A percentile compares a stretch with the other conserved stretches of the same genome.
phyloP scores from a whole-genome alignment of 2,329 filamentous ascomycete genomes.

The Escovopsis sp. region DNA sequence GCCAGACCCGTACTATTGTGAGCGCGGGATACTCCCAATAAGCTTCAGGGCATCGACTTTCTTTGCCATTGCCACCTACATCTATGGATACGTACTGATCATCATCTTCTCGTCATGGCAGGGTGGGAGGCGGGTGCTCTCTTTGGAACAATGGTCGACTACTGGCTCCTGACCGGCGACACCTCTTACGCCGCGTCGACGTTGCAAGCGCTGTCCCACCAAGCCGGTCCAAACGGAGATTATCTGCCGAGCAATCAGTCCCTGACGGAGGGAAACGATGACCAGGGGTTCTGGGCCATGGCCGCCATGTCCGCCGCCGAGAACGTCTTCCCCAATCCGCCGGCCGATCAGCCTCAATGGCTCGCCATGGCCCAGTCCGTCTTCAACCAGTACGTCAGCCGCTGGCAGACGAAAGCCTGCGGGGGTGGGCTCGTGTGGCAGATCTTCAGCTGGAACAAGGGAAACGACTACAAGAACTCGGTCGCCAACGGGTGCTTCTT shows the following conservation, averaged over 20 bases:
- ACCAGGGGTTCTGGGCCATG: constrained; percentile 78
- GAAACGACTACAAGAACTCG: constrained; percentile 54
- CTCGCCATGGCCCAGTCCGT: constrained; percentile 64
- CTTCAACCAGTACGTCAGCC: constrained; percentile 60
- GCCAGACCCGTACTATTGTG: constrained; percentile 50
- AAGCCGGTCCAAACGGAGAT: constrained; percentile 42
- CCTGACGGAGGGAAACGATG: constrained; percentile 51
- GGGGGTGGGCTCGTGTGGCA: constrained; percentile 73
- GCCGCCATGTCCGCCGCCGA: constrained; percentile 68
- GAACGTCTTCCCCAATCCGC: constrained; percentile 57
- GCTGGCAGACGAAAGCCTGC: constrained; percentile 55
- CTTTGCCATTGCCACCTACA: too few relatives aligned
- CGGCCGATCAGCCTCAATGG: constrained; percentile 49
- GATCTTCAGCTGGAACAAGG: constrained; percentile 63
- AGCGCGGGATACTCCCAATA: constrained; percentile 23
- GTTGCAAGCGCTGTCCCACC: constrained; percentile 44
- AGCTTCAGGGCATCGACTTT: neutral
- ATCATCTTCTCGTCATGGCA: constrained; percentile 5
- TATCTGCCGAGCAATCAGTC: constrained; percentile 57
- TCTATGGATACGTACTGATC: too few relatives aligned
- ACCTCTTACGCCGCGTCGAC: constrained; percentile 46
- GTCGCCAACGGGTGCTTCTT: constrained; percentile 59
- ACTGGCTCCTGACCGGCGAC: constrained; percentile 58
- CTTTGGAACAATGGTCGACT: constrained; percentile 58
- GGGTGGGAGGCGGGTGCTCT: constrained; percentile 61